Evolutionary conservation across 805 yeast genomes (phyloP), one percentile per base, ranked within the genome.

Genomic region (Torulaspora maleeae): DNA sequence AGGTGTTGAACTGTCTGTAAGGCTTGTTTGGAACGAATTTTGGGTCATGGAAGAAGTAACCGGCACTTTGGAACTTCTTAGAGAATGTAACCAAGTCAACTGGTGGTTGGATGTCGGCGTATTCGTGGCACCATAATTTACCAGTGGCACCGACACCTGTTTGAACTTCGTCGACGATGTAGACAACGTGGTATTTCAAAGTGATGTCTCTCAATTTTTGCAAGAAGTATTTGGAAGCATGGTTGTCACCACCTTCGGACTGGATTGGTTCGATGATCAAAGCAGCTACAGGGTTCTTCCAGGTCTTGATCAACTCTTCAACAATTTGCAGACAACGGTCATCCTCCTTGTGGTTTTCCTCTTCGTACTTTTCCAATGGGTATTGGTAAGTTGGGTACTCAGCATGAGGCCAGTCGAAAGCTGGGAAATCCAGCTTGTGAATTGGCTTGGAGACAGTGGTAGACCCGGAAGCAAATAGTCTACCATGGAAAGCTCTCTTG

Each of bases 381-480:
- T 88, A 90, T 67, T 82, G 72, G 69, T 87, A 82, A 41, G 76
- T 58, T 53, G 98, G 98, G 74, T 82, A 90, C 52, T 87, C 88
- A 45, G 96, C 96, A 67, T 86, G 89, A 63, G 98, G 98, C 97
- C 97, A 90, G 62, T 86, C 79, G 74, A 90, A 90, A 5, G 95
- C 81, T 50, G 98, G 98, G 70, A 91, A 74, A 68, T 83, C 90
- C 63, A 90, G 73, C 73, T 91, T 90, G 75, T 90, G 98, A 58
- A 91, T 78, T 54, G 97, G 96, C 74, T 88, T 91, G 46, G 96
- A 88, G 66, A 95, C 80, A 32, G 98, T 90, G 54, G 87, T 80
- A 5, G 96, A 85, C 36, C 86, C 89, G 44, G 95, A 78, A 19
- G 96, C 98, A 71, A 90, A 88, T 52, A 89, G 71, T 70, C 98